phyloP scores from a whole-genome alignment of 1,139 yeast species.

The Suhomyces coccinellae region DNA sequence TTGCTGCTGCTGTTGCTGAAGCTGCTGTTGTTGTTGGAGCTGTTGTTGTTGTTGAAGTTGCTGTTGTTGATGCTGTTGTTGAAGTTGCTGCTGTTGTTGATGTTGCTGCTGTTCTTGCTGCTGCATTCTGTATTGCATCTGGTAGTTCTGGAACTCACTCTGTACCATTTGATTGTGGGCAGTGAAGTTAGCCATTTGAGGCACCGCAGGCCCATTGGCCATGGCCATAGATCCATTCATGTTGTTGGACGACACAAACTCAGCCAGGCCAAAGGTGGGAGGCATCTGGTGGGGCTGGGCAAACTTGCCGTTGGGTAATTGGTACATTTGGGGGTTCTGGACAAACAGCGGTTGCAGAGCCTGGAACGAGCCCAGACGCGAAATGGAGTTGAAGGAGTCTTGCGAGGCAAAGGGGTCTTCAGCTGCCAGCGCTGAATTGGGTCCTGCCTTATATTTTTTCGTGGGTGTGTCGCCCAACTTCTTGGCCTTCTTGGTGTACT shows the following conservation, averaged over 20 bases:
- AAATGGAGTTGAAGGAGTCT: slow-evolving; percentile 18
- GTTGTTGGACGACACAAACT: slow-evolving; percentile 23
- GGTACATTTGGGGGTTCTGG: slow-evolving; percentile 10
- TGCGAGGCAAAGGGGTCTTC: slow-evolving; percentile 19
- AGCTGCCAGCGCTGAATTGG: slow-evolving; percentile 10
- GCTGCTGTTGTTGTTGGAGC: slow-evolving; percentile 16
- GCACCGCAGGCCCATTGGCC: slow-evolving; percentile 6
- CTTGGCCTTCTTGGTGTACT: slow-evolving; percentile 43
- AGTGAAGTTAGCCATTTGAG: slow-evolving; percentile 16
- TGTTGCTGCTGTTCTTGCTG: slow-evolving; percentile 22
- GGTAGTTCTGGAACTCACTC: slow-evolving; percentile 33
- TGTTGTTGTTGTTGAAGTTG: slow-evolving; percentile 19
- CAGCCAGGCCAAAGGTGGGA: slow-evolving; percentile 29
- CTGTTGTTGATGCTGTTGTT: slow-evolving; percentile 15
- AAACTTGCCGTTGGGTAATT: slow-evolving; percentile 11
- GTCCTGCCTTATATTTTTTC: slow-evolving; percentile 30
- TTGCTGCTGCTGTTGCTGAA: slow-evolving; percentile 14
- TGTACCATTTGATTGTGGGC: slow-evolving; percentile 22
- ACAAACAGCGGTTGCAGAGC: slow-evolving; percentile 20
- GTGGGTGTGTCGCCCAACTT: slow-evolving; percentile 37
- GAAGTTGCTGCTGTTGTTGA: slow-evolving; percentile 16
- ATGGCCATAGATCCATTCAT: slow-evolving; percentile 6
- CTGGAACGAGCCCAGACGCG: slow-evolving; percentile 17
- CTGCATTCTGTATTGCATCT: slow-evolving; percentile 25
- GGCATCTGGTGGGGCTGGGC: slow-evolving; percentile 21